phyloP scores from a whole-genome alignment of 192 early-diverging fungal species.

The Linnemannia elongata region DNA sequence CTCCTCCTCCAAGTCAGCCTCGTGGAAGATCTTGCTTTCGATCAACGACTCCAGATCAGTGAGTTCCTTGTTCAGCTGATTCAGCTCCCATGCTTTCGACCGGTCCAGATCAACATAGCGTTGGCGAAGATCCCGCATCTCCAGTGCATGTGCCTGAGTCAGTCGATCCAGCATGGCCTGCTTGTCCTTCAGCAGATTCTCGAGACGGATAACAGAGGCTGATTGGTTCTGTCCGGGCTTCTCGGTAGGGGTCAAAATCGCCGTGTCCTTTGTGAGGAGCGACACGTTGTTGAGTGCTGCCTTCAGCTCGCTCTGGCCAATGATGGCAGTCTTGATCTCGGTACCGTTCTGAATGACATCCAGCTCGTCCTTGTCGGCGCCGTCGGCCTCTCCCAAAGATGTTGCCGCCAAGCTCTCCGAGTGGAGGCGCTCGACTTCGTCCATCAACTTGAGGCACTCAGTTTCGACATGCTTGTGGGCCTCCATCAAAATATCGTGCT shows the following conservation, averaged over 20 bases:
- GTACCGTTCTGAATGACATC: constrained; percentile 9
- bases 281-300: constrained; percentile 53
- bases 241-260: constrained; percentile 12
- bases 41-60: constrained; percentile 75
- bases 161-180: constrained; percentile 63
- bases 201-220: constrained; percentile 46
- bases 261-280: constrained; percentile 40
- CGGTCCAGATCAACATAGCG: constrained; percentile 68
- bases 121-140: constrained; percentile 64
- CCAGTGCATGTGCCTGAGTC: constrained; percentile 61
- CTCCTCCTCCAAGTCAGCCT: constrained; percentile 76
- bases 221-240: constrained; percentile 29
- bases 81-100: constrained; percentile 72
- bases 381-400: constrained; percentile 11
- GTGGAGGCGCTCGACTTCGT: constrained; percentile 82
- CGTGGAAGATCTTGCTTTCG: constrained; percentile 82
- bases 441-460: constrained; percentile 79
- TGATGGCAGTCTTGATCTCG: constrained; percentile 56
- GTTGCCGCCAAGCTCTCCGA: constrained; percentile 61
- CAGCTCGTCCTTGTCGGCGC: constrained; percentile 31
- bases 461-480: constrained; percentile 77
- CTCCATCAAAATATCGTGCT: constrained; percentile 68
- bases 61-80: constrained; percentile 73
- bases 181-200: constrained; percentile 57
- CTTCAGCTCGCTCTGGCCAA: constrained; percentile 58